A percentile compares a stretch with the other conserved stretches of the same genome.
Conservation (phyloP, 805 yeast genomes). For the Ogataea corticis region DNA sequence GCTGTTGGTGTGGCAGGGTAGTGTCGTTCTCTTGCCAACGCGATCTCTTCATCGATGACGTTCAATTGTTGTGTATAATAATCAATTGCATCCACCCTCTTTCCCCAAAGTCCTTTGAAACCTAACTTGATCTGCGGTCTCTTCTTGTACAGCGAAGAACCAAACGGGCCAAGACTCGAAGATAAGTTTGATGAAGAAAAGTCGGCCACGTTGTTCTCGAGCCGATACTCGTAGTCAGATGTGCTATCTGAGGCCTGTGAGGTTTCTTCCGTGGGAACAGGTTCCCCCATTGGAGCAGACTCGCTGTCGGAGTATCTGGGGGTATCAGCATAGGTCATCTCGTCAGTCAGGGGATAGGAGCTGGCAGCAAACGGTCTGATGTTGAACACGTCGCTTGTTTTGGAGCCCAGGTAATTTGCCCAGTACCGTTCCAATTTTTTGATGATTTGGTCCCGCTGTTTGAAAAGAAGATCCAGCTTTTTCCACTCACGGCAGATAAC, state of each 20-base stretch:
- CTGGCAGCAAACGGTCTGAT: conserved; percentile 29
- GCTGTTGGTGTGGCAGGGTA: conserved; percentile 88
- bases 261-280: neutral
- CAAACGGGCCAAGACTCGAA: conserved; percentile 9
- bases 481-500: conserved; percentile 89
- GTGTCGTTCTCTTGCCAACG: conserved; percentile 61
- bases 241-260: conserved; percentile 11
- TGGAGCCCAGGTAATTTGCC: conserved; percentile 63
- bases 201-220: conserved; percentile 9
- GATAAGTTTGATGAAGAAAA: neutral
- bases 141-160: conserved; percentile 26
- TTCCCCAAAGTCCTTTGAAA: conserved; percentile 62
- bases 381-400: conserved; percentile 22
- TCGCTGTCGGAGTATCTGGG: conserved; percentile 23
- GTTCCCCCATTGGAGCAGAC: neutral
- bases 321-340: conserved; percentile 7
- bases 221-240: conserved; percentile 27
- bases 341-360: conserved; percentile 26
- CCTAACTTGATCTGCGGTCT: conserved; percentile 70
- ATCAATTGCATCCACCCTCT: conserved; percentile 77
- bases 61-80: conserved; percentile 68
- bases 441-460: conserved; percentile 54
- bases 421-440: conserved; percentile 65
- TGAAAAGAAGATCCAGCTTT: conserved; percentile 63
- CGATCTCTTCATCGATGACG: conserved; percentile 69